phyloP scores from a whole-genome alignment of 2,329 filamentous ascomycete genomes.

The Diplodia scrobiculata region DNA sequence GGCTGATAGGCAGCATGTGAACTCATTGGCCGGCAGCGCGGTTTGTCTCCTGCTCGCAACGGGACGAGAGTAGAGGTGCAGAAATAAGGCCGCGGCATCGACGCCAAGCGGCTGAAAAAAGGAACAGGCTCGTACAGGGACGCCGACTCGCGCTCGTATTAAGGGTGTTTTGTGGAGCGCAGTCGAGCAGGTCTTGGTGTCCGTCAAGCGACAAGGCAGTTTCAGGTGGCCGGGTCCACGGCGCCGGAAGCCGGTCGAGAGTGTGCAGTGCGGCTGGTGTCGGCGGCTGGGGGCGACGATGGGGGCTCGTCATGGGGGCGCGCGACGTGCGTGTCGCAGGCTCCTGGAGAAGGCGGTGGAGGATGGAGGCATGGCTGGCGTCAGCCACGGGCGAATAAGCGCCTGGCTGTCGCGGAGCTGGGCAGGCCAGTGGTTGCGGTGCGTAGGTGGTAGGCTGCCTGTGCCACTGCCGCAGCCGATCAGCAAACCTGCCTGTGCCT shows the following conservation, averaged over 20 bases:
- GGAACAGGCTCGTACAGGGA: neutral
- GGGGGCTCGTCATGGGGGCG: neutral
- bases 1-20: slow-evolving; percentile 8
- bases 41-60: slow-evolving; percentile 5
- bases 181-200: neutral
- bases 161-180: slow-evolving; percentile 12
- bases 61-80: neutral
- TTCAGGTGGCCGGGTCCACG: slow-evolving; percentile 19
- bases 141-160: slow-evolving; percentile 19
- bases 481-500: slow-evolving; percentile 27
- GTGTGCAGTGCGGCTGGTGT: neutral
- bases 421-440: neutral
- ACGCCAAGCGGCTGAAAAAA: slow-evolving; percentile 16
- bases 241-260: slow-evolving; percentile 12
- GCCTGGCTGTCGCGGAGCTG: neutral
- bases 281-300: neutral
- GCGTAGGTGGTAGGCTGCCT: neutral
- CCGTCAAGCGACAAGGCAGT: slow-evolving; percentile 10
- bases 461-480: slow-evolving; percentile 16
- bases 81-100: slow-evolving; percentile 12
- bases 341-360: neutral
- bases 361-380: neutral
- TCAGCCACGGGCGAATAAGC: slow-evolving; percentile 8
- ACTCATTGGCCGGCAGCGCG: slow-evolving; percentile 2
- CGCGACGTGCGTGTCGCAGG: neutral